These are phyloP conservation scores for Porphyridium purpureum DNA, from an alignment of 23 red algal genomes.

Conservation along the genomic window DNA sequence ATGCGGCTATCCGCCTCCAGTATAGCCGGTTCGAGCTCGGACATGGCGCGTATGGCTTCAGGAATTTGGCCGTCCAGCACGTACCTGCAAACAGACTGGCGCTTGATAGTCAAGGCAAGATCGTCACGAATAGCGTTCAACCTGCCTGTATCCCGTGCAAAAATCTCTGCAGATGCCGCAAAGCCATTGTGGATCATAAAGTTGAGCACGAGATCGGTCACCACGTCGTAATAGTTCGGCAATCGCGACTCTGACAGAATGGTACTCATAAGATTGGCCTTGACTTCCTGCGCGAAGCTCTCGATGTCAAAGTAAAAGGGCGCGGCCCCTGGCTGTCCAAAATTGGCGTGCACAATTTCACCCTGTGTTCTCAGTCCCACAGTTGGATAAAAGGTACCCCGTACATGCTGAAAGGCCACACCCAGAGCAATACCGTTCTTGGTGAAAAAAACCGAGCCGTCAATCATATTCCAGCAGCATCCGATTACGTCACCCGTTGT, in stretches of 20 bases:
- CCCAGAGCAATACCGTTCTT: constrained; percentile 67
- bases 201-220: constrained; percentile 32
- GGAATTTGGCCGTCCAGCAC: constrained; percentile 35
- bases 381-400: constrained; percentile 52
- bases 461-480: constrained; percentile 79
- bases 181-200: constrained; percentile 87
- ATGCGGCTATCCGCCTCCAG: constrained; percentile 8
- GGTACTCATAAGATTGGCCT: constrained; percentile 17
- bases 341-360: constrained; percentile 68
- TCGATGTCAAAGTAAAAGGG: constrained; percentile 75
- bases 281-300: constrained; percentile 24
- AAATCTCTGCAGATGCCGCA: constrained; percentile 46
- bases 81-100: constrained; percentile 21
- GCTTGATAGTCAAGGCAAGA: neutral
- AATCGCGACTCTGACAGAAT: constrained; percentile 11
- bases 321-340: constrained; percentile 31
- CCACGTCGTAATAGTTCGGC: constrained; percentile 14
- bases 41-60: constrained; percentile 28
- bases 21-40: constrained; percentile 36
- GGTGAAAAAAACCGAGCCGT: constrained; percentile 81
- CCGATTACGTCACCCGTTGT: constrained; percentile 75
- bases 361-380: constrained; percentile 77
- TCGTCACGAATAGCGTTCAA: constrained; percentile 16
- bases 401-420: constrained; percentile 47
- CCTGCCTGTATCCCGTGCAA: constrained; percentile 38